Conservation (phyloP, 179 eudicot genomes). For the Amaranthus tricolor region DNA sequence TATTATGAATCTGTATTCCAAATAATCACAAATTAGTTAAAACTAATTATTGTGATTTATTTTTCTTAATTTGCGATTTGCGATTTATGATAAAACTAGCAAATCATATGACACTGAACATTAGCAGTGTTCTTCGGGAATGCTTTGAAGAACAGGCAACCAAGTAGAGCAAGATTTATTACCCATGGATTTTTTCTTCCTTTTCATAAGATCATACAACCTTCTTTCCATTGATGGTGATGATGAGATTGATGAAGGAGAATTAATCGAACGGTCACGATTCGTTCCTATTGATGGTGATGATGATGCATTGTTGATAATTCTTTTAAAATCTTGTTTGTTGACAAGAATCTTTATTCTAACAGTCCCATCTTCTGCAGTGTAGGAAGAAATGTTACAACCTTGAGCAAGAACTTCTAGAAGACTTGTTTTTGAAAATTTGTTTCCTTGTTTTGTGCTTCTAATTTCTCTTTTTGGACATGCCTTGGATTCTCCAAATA, state of each 20-base stretch:
- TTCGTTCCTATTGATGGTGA: background rate
- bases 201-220: constrained; percentile 27
- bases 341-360: constrained; percentile 34
- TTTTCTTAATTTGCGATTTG: no score
- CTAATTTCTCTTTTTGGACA: constrained; percentile 15
- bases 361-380: constrained; percentile 27
- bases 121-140: constrained; percentile 23
- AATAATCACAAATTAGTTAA: no score
- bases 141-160: constrained; percentile 34
- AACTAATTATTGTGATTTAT: no score
- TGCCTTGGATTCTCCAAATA: constrained; percentile 10
- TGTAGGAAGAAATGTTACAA: constrained; percentile 25
- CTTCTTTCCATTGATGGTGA: constrained; percentile 18
- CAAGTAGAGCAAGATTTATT: constrained; percentile 12
- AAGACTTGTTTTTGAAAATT: constrained; percentile 9
- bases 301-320: constrained; percentile 13
- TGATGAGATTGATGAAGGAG: background rate
- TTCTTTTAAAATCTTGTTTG: constrained; percentile 33
- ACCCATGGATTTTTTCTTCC: constrained; percentile 10
- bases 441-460: constrained; percentile 10
- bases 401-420: constrained; percentile 23
- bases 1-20: no score
- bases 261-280: constrained; percentile 11
- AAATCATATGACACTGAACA: background rate
- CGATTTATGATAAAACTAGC: background rate